phyloP scores from a whole-genome alignment of 305 asterid species.

The Nicotiana rustica region DNA sequence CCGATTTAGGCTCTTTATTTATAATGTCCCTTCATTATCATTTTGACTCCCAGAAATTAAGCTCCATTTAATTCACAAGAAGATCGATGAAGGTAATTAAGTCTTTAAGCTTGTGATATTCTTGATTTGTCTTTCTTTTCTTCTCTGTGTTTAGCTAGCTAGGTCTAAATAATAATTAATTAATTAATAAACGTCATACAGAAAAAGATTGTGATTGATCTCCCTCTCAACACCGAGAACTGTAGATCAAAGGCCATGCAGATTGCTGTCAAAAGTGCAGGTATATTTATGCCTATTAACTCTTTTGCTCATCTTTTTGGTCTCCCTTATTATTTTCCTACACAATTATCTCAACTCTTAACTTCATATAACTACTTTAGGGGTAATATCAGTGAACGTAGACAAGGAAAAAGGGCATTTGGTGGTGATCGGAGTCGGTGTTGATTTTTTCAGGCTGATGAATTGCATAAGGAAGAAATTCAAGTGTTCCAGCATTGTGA shows the following conservation, averaged over 20 bases:
- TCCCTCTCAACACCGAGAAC: conserved; percentile 40
- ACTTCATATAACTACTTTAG: conserved; percentile 8
- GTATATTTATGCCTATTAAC: conserved; percentile 22
- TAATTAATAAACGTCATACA: background rate
- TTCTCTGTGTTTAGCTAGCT: background rate
- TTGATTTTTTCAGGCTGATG: conserved; percentile 50
- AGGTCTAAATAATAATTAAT: background rate
- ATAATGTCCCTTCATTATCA: conserved; percentile 8
- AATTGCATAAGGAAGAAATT: conserved; percentile 50
- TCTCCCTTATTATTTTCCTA: too few species aligned
- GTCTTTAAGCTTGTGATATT: background rate
- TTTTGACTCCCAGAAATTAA: conserved; percentile 21
- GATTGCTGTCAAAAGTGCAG: conserved; percentile 42
- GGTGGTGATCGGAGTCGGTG: conserved; percentile 54
- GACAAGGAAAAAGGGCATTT: conserved; percentile 39
- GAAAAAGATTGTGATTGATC: conserved; percentile 48
- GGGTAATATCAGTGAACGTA: conserved; percentile 46
- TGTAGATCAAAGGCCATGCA: conserved; percentile 48
- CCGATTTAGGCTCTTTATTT: background rate
- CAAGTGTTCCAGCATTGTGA: conserved; percentile 37
- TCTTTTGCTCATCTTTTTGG: background rate
- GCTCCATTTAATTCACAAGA: background rate
- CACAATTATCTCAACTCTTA: too few species aligned
- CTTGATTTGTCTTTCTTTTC: background rate
- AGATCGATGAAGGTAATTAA: background rate